Evolutionary conservation across 768 basidiomycete genomes (phyloP), one percentile per base, ranked within the genome.

Genomic region (Amanita subjunquillea): DNA sequence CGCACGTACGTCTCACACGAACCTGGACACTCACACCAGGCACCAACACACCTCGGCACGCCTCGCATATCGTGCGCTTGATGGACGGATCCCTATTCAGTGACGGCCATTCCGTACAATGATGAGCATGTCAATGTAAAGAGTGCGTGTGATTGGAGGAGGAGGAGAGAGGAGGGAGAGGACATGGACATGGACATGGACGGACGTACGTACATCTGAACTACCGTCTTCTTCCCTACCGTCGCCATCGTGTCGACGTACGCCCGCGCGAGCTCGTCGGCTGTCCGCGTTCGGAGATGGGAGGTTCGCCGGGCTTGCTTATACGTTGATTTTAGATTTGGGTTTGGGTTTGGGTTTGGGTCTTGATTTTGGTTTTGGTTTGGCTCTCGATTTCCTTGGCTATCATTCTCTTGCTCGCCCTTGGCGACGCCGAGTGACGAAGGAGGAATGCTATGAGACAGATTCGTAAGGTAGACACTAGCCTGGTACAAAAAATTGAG

Each of bases 401-500:
- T 12, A 17, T 17, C 17, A 6, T 43, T 2, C 23, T 44, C 22
- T 39, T 39, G 38, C 38, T 39, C 15, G 42, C 22, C 22, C 43
- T 44, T 25, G 43, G 10, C 23, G 2, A 25, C 4, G 41, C 25
- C 25, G 13, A 44, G 5, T 3, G 22, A 22, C 9, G 43, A 44
- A 44, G 22, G 43, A 50, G 62, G 61, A 30, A 48, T 51, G 42
- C 53, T 61, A 55, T 60, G 49, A 57, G 23, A 44, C 20, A 29
- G 25, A 25, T 44, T 44, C 2, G 36, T 75, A 63, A 89, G 70
- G 55, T 82, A 83, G 12, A 77, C 72, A 59, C 84, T 83, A 32
- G 88, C 85, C 66, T 91, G 90, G 61, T 87, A 91, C 34, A 92
- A 76, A 63, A 87, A 92, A 67, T 87, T 91, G 55, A 92, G 75